Evolutionary conservation across 257 asterid species (phyloP), one percentile per base, ranked within the genome.

Genomic region (Solanum pennellii): DNA sequence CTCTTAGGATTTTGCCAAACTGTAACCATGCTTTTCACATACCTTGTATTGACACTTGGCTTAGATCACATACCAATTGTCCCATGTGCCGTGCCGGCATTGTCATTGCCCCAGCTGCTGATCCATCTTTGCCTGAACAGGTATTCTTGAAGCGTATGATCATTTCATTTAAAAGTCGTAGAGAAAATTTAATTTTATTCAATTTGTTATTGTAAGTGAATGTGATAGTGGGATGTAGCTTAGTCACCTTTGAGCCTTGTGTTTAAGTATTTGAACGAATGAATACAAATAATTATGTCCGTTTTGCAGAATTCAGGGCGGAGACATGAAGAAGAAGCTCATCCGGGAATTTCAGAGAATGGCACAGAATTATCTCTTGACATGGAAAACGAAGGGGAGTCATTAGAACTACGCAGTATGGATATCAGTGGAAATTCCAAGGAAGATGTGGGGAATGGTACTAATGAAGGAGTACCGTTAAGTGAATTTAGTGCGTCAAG

Each of bases 11-110:
- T 74, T 86, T 96, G 90, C 98, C 98, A 0, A 93, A 94, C 79
- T 96, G 99, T 90, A 94, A 87, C 47, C 99, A 96, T 89, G 98
- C 98, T 42, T 96, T 95, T 88, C 99, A 96, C 88, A 72, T 93
- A 1, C 90, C 94, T 35, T 96, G 99, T 84, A 93, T 96, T 45
- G 99, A 96, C 79, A 94, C 98, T 72, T 96, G 99, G 98, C 95
- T 96, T n/a, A 66, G 92, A 20, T 92, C 96, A 0, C 98, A 96
- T 88, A 94, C 98, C 8, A 95, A 93, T 74, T 96, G 98, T 89
- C 99, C 99, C 56, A 39, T 93, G 87, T 96, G 99, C 56, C 94
- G 99, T 56, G 96, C 99, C 42, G 92, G 91, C 16, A 87, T 95
- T 47, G 93, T 91, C 62, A 52, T 27, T 65, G 66, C 21, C 84